Percentiles rank a stretch among this genome's conserved stretches.
phyloP scores from a whole-genome alignment of 352 stramenopile genomes.

The Plasmopara muralis region DNA sequence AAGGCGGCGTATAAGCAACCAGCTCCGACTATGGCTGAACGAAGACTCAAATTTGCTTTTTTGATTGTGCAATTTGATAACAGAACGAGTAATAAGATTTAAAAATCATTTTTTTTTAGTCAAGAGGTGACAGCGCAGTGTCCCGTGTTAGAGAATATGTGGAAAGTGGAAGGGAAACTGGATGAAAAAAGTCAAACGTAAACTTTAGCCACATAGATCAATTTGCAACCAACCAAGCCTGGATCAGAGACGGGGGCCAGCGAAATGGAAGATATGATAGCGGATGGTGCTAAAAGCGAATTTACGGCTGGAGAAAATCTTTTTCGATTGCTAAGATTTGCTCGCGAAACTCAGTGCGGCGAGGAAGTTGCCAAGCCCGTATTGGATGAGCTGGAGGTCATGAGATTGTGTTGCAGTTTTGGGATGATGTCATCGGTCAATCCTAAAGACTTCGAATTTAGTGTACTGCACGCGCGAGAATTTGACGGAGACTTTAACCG shows the following conservation, averaged over 20 bases:
- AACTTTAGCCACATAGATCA: conserved; percentile 1
- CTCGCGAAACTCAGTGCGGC: conserved; percentile 48
- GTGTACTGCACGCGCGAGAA: conserved; percentile 33
- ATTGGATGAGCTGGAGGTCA: conserved; percentile 61
- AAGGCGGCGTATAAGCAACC: conserved; percentile 54
- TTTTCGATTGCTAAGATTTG: conserved; percentile 49
- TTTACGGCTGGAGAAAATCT: neutral
- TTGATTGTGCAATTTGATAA: neutral
- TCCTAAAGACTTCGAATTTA: conserved; percentile 43
- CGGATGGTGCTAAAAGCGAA: conserved; percentile 3
- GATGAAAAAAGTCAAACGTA: neutral
- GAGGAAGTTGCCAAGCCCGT: conserved; percentile 66
- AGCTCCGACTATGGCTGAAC: conserved; percentile 46
- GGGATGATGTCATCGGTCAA: conserved; percentile 41
- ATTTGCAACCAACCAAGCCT: neutral
- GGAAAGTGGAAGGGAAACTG: conserved; percentile 2
- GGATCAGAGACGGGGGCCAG: conserved; percentile 1
- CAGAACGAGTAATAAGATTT: neutral
- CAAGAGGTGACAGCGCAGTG: neutral
- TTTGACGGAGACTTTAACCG: conserved; percentile 66
- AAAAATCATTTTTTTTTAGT: too few species aligned
- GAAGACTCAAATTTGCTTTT: conserved; percentile 20
- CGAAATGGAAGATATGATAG: neutral
- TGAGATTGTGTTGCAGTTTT: conserved; percentile 54
- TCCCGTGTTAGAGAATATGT: conserved; percentile 1